Percentiles rank a stretch among this genome's conserved stretches.
Conservation (phyloP, 257 asterid genomes). For the Petunia axillaris region DNA sequence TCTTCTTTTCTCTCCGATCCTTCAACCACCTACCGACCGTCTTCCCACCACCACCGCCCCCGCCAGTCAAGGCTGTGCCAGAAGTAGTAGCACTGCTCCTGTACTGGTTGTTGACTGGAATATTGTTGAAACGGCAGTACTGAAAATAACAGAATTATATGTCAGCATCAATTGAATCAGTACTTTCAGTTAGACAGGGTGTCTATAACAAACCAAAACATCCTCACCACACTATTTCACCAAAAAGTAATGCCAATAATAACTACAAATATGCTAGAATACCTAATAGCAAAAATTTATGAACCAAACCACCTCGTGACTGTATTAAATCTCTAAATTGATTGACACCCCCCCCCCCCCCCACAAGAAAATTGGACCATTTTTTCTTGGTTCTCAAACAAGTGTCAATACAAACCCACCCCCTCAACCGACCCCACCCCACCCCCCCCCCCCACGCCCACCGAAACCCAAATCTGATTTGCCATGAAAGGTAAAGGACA, state of each 20-base stretch:
- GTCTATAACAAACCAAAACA: not conserved
- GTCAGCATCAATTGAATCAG: conserved; percentile 11
- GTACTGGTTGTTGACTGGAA: conserved; percentile 46
- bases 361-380: conserved; percentile 43
- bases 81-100: conserved; percentile 44
- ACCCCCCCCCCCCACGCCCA: not conserved
- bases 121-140: conserved; percentile 56
- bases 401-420: not conserved
- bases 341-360: conserved; percentile 26
- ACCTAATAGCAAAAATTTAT: conserved; percentile 14
- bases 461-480: conserved; percentile 2
- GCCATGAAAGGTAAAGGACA: conserved; percentile 25
- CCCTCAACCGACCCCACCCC: no score
- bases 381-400: conserved; percentile 25
- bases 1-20: conserved; percentile 93
- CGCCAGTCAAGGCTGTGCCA: conserved; percentile 32
- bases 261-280: not conserved
- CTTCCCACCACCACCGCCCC: conserved; percentile 63
- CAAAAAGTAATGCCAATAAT: not conserved
- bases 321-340: conserved; percentile 29
- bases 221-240: not conserved
- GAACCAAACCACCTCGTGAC: conserved; percentile 31
- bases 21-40: conserved; percentile 97
- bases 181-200: not conserved
- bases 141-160: conserved; percentile 33